Evolutionary conservation across 176 grass and related monocot genomes (phyloP).

Genomic region (Luzula sylvatica): DNA sequence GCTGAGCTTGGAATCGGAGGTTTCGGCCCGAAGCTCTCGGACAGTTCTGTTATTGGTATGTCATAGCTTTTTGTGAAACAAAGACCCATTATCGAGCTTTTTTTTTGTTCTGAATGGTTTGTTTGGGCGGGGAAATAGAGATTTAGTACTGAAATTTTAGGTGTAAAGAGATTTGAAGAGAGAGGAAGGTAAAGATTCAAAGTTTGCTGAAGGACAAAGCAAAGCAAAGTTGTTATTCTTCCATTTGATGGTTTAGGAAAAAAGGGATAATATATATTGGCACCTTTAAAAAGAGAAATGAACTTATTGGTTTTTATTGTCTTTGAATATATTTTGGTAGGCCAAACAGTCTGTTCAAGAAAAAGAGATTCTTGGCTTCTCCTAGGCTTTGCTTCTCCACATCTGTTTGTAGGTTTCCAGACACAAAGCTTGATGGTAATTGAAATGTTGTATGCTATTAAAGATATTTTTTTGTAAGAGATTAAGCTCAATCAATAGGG

Average conservation of each 20-base stretch:
- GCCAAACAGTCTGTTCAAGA: not conserved
- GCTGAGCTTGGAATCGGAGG: conserved; percentile 4
- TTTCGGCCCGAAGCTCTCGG: not conserved
- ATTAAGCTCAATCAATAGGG: no score
- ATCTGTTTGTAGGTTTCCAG: no score
- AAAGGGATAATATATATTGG: not conserved
- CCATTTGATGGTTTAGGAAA: not conserved
- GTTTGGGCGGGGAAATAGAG: conserved; percentile 12
- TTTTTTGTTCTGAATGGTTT: not conserved
- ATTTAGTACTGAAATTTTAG: not conserved
- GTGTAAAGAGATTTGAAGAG: conserved; percentile 11
- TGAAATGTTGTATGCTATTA: no score
- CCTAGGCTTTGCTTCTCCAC: not conserved
- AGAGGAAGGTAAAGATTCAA: conserved; percentile 51
- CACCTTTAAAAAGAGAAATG: conserved; percentile 10
- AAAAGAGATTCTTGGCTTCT: not conserved
- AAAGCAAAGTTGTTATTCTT: conserved; percentile 13
- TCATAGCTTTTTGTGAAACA: conserved; percentile 49
- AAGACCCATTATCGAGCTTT: conserved; percentile 41
- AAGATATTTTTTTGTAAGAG: no score
- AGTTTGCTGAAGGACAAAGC: conserved; percentile 27
- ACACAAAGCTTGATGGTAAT: no score
- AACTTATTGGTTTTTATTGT: conserved; percentile 5
- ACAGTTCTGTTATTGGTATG: conserved; percentile 34
- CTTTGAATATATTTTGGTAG: not conserved